A percentile compares a stretch with the other conserved stretches of the same genome.
Evolutionary conservation across 2,329 filamentous ascomycete species (phyloP).

Genomic region (Sphaerulina populicola): DNA sequence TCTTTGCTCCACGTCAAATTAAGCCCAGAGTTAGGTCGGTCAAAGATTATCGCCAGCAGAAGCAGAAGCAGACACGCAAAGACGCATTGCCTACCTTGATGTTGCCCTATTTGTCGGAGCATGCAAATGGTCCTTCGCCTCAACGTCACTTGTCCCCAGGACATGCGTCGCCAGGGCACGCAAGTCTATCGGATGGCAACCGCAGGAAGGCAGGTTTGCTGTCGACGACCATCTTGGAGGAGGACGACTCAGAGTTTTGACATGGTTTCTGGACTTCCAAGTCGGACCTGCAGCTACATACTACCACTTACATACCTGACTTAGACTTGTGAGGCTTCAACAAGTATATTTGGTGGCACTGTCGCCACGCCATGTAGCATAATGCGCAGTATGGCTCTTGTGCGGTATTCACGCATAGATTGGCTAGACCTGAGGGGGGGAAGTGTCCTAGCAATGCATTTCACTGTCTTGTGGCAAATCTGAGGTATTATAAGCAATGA

Average conservation of each 20-base stretch:
- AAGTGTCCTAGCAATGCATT: no score
- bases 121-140: slow-evolving; percentile 6
- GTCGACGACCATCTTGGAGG: slow-evolving; percentile 62
- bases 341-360: no score
- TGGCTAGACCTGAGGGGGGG: no score
- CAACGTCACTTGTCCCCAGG: slow-evolving; percentile 15
- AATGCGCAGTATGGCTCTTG: no score
- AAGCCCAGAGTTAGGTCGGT: slow-evolving; percentile 20
- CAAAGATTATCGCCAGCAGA: slow-evolving; percentile 31
- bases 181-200: slow-evolving; percentile 26
- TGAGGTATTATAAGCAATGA: no score
- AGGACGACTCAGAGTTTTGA: slow-evolving; percentile 52
- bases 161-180: slow-evolving; percentile 16
- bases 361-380: no score
- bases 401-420: no score
- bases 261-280: not conserved
- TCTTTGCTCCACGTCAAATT: slow-evolving; percentile 20
- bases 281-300: not conserved
- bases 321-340: no score
- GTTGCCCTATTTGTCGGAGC: not conserved
- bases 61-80: slow-evolving; percentile 21
- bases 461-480: no score
- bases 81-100: slow-evolving; percentile 8
- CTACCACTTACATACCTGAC: not conserved
- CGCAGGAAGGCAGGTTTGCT: slow-evolving; percentile 45